Conservation (phyloP, 345 rosid species). For the Stellera chamaejasme region DNA sequence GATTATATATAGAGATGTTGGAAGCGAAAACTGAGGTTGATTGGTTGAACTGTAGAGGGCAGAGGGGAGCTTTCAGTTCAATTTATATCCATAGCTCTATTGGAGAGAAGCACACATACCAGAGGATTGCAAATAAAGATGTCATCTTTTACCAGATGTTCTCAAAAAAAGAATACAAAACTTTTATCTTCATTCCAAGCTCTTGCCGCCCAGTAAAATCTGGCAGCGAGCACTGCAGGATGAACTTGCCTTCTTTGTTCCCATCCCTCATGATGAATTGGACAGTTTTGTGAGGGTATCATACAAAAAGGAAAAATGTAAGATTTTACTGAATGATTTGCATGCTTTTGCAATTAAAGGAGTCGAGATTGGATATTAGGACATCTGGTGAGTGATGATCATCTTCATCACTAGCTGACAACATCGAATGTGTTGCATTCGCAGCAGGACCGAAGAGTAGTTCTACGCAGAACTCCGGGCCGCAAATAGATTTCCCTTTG, state of each 20-base stretch:
- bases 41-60: too few relatives aligned
- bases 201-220: slow-evolving; percentile 12
- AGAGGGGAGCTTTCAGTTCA: too few relatives aligned
- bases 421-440: slow-evolving; percentile 23
- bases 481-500: slow-evolving; percentile 62
- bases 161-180: slow-evolving; percentile 16
- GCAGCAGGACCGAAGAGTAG: slow-evolving; percentile 68
- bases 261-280: background rate
- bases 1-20: too few relatives aligned
- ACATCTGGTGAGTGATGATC: slow-evolving; percentile 8
- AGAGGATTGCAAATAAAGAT: too few relatives aligned
- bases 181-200: slow-evolving; percentile 1
- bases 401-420: slow-evolving; percentile 4
- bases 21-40: too few relatives aligned
- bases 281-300: slow-evolving; percentile 1
- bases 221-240: slow-evolving; percentile 5
- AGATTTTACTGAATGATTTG: background rate
- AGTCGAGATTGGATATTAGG: slow-evolving; percentile 1
- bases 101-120: too few relatives aligned
- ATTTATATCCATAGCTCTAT: too few relatives aligned
- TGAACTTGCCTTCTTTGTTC: background rate
- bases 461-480: slow-evolving; percentile 77
- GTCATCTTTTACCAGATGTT: background rate
- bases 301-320: background rate
- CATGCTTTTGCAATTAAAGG: background rate